Evolutionary conservation across 257 asterid genomes (phyloP).

Genomic region (Apocynum venetum): DNA sequence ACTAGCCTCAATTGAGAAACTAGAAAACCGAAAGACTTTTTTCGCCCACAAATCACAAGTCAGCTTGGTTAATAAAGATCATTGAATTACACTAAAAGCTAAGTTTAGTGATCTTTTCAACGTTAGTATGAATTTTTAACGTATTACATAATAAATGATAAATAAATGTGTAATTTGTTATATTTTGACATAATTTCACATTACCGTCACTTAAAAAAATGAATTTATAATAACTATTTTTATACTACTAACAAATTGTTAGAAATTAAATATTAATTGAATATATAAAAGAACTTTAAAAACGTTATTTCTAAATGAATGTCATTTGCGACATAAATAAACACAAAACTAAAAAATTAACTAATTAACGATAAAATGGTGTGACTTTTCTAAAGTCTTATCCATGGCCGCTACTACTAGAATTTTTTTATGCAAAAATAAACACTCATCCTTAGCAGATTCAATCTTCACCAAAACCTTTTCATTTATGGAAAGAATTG

Average conservation of each 20-base stretch:
- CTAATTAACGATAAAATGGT: background rate
- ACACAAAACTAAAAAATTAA: background rate
- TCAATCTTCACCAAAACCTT: background rate
- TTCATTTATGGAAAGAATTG: background rate
- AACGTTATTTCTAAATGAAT: no score
- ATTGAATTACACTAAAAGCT: background rate
- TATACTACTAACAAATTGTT: no score
- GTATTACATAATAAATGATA: no score
- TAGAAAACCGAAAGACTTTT: background rate
- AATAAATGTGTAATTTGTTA: no score
- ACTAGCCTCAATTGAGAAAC: no score
- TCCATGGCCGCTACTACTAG: background rate
- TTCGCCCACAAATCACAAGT: background rate
- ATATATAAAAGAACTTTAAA: no score
- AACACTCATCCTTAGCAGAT: background rate
- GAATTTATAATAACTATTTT: no score
- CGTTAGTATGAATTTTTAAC: background rate
- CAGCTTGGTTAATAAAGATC: background rate
- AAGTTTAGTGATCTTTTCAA: no score
- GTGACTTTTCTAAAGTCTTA: background rate
- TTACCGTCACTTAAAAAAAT: no score
- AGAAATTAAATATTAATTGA: no score
- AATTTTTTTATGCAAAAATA: background rate
- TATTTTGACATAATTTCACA: no score
- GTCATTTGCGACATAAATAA: no score